Evolutionary conservation across 2,329 filamentous ascomycete species (phyloP), one percentile per base, ranked within the genome.

Genomic region (Fusarium pseudoanthophilum): DNA sequence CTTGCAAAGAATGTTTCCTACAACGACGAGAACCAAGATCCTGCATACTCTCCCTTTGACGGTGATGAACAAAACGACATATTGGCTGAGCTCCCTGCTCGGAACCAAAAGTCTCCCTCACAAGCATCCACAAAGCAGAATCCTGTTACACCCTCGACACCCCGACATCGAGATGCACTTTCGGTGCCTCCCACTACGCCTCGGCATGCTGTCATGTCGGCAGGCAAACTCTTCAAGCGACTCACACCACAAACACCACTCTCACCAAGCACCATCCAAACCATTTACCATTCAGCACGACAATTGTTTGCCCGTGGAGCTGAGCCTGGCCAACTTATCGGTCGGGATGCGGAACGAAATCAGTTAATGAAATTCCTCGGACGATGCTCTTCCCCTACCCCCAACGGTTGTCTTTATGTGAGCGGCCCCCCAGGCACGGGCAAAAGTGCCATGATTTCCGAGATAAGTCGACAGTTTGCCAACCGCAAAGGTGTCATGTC

Each of bases 381-480:
- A 43, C 87, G 88, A 57, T 90, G 91, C 75, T 84, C 91, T 10
- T 85, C 88, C 14, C 82, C 88, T 24, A 86, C 85, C 16, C 89
- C 88, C 7, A 91, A 91, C 60, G 95, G 95, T 60, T 98, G 95
- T 79, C 88, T 97, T 58, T 99, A 99, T 80, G 92, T 99, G 75
- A 98, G 95, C 76, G 96, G 96, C 0, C 96, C 96, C 8, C 96
- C 96, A 5, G 96, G 96, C 16, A 99, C 96, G 0, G 96, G 96
- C 61, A 99, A 99, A 85, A 98, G 95, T 81, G 96, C 96, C 36
- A 92, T 98, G 86, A 91, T 98, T 70, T 91, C 91, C 71, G 92
- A 97, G 79, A 89, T 97, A 57, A 92, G 92, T 53, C 85, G 89
- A 53, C 86, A 90, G 48, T 83, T 92, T 55, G 84, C 84, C 16